Evolutionary conservation across 352 stramenopile species (phyloP), one percentile per base, ranked within the genome.

Genomic region (Phytophthora niederhauseri): DNA sequence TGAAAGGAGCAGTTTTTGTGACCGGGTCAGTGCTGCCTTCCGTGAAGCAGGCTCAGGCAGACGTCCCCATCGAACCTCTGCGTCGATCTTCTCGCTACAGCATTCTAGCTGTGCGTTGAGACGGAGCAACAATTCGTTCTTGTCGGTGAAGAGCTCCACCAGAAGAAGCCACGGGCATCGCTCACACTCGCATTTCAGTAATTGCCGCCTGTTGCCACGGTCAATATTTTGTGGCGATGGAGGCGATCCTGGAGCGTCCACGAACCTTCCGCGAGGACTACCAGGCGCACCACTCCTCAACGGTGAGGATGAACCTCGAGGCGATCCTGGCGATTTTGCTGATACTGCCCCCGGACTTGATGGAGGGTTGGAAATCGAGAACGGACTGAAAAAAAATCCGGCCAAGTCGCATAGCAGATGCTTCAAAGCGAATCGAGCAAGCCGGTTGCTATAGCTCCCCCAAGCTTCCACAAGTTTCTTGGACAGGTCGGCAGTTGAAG

Each of bases 71-170:
- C 73, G 77, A 60, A 95, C 83, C 66, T 91, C 79, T 62, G 81
- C 75, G 28, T 90, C 82, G 54, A 95, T 90, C 57, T 92, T 95
- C 46, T 90, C 82, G 49, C 81, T 86, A 41, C 84, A 95, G 24
- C 72, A 85, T 53, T 92, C 81, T 12, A 95, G 60, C 61, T 90
- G 81, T 3, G 82, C 75, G 58, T 89, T 89, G 14, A 95, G 61
- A 5, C 85, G 81, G 55, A 90, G 65, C n/a, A 95, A 61, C 24
- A 95, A 67, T 52, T 95, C 85, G 48, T 95, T 76, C 59, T 84
- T 91, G 52, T 91, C 75, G 0, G 76, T 74, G 45, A 95, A 91
- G 43, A 93, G 71, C 55, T 91, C 84, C 53, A 95, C 53, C 7
- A 93, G 71, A 4, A 93, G 61, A 45, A 93, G 48, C 87, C 87